These are phyloP conservation scores for Biscutella laevigata DNA, from an alignment of 441 rosid genomes.

Conservation along the genomic window DNA sequence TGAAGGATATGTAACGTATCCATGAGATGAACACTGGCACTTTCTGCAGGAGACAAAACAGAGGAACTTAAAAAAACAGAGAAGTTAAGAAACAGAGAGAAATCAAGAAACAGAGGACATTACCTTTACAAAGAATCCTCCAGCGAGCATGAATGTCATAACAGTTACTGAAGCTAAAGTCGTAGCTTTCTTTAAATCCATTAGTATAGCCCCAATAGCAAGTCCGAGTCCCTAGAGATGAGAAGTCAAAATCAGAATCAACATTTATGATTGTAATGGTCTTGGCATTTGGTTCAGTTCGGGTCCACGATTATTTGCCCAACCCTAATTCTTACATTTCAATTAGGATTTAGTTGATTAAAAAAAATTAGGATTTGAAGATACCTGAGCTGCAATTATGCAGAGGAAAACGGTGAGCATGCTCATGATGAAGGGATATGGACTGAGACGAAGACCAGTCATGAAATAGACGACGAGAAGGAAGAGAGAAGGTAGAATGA, in stretches of 20 bases:
- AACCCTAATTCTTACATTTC: too few species aligned
- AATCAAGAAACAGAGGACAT: conserved; percentile 6
- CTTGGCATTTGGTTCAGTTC: too few species aligned
- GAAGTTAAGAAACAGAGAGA: neutral
- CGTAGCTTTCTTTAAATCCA: conserved; percentile 92
- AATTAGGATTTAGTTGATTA: too few species aligned
- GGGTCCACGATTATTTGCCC: too few species aligned
- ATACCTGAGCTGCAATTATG: conserved; percentile 91
- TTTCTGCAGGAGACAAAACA: conserved; percentile 38
- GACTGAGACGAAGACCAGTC: conserved; percentile 71
- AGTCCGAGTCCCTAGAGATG: conserved; percentile 76
- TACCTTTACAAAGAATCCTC: conserved; percentile 88
- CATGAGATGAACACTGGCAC: conserved; percentile 82
- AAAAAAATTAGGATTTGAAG: too few species aligned
- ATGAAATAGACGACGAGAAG: conserved; percentile 87
- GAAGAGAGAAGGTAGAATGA: conserved; percentile 78
- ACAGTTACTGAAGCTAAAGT: conserved; percentile 92
- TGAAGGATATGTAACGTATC: conserved; percentile 89
- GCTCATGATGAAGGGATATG: conserved; percentile 67
- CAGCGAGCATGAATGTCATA: conserved; percentile 97
- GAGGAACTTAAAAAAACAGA: neutral
- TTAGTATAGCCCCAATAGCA: conserved; percentile 83
- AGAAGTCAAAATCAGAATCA: conserved; percentile 11
- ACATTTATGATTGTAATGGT: neutral
- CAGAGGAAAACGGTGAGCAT: conserved; percentile 75